Base-by-base conservation (phyloP, 495 filamentous ascomycete species). In the Ascodesmis nigricans region DNA sequence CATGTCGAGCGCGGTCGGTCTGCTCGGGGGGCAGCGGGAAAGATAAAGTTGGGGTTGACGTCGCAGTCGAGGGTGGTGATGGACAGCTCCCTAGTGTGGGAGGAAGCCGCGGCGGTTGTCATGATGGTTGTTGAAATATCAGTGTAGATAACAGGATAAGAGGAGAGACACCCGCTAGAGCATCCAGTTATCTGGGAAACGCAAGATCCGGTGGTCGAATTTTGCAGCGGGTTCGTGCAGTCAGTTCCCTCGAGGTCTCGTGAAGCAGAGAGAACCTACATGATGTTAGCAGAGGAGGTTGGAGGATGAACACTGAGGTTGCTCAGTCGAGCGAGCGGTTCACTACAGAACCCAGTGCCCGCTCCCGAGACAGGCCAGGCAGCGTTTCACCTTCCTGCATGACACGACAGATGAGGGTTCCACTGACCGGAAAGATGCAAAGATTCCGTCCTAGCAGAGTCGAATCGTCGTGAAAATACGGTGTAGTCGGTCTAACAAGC, bases 191-290 rank as follows among this genome's bases (percentile, higher is more conserved):
- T n/a, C n/a, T 24, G 25, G 41, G 35, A 45, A 29, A 38, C 33
- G 39, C 46, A 49, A 41, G 33, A 44, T 45, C 39, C 27, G 21
- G 38, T 49, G 46, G 47, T 50, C 25, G 45, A 49, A 38, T 44
- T 21, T 43, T 37, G 29, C 22, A 46, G 37, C 47, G 41, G 47
- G 31, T 45, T 50, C 41, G 47, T 50, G 35, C 46, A 50, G 46
- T 32, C 36, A 38, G 45, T 48, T 40, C 24, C 39, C n/a, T 48
- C 44, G 39, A 39, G 41, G 45, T 49, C 46, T 49, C 47, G 47
- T 50, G 41, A 45, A 47, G 43, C 46, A 43, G 39, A 33, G 36
- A 47, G 38, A 41, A 49, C 35, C 42, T 17, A 42, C 41, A 27
- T 14, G 17, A n/a, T n/a, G n/a, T n/a, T n/a, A n/a, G n/a, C n/a